Evolutionary conservation across 352 stramenopile genomes (phyloP).

Genomic region (Pythium monospermum): DNA sequence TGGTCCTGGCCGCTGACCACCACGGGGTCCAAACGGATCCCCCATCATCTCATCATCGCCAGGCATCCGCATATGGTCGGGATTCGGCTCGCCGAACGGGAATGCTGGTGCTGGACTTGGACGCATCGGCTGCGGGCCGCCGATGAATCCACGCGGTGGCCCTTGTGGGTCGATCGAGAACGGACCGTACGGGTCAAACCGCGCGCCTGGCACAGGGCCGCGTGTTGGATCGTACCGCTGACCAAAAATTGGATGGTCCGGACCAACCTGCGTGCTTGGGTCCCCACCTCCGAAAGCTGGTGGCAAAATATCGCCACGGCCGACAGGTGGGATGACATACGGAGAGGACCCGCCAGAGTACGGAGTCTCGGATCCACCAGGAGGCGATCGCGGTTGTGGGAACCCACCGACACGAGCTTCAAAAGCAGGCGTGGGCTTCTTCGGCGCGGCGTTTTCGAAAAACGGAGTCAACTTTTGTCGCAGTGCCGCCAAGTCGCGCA

Average conservation of each 20-base stretch:
- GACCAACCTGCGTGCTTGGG: conserved; percentile 68
- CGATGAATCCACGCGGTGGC: conserved; percentile 32
- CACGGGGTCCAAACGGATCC: conserved; percentile 36
- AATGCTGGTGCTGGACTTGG: conserved; percentile 42
- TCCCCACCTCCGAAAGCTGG: conserved; percentile 52
- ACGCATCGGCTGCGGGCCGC: conserved; percentile 25
- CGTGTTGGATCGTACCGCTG: conserved; percentile 42
- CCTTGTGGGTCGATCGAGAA: conserved; percentile 43
- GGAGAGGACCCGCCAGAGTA: conserved; percentile 16
- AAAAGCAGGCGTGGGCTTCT: conserved; percentile 19
- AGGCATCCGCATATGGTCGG: conserved; percentile 79
- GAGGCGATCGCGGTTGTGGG: background rate
- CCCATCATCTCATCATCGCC: conserved; percentile 55
- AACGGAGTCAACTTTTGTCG: conserved; percentile 52
- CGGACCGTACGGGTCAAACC: conserved; percentile 82
- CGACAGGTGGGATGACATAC: conserved; percentile 42
- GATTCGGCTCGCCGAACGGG: conserved; percentile 71
- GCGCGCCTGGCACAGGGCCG: conserved; percentile 63
- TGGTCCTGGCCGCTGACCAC: conserved; percentile 16
- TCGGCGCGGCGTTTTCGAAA: conserved; percentile 41
- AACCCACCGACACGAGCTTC: conserved; percentile 2
- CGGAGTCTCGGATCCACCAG: background rate
- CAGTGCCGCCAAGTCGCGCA: conserved; percentile 50
- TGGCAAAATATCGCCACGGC: conserved; percentile 61
- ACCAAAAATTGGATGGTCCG: conserved; percentile 70